These are phyloP conservation scores for Pseudogymnoascus sp. DNA, from an alignment of 2,329 filamentous ascomycete genomes.

Conservation along the genomic window DNA sequence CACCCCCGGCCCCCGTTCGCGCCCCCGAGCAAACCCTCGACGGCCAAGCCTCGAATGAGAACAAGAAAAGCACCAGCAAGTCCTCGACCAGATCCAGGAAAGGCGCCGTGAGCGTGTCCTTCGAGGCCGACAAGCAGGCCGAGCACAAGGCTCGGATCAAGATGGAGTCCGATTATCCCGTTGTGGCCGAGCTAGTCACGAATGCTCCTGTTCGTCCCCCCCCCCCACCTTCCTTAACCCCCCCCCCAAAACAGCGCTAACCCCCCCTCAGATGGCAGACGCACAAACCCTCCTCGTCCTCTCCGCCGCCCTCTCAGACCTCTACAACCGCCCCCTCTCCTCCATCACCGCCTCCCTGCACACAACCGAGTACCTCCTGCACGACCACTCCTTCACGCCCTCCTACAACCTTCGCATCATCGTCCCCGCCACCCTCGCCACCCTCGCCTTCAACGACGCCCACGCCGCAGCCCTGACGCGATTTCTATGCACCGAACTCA, in stretches of 20 bases:
- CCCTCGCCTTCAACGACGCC: background rate
- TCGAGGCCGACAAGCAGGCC: background rate
- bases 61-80: too few species aligned
- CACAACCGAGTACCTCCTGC: background rate
- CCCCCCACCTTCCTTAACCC: too few species aligned
- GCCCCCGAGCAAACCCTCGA: background rate
- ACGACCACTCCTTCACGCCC: background rate
- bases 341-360: background rate
- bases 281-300: background rate
- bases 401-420: background rate
- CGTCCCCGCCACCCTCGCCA: background rate
- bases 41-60: background rate
- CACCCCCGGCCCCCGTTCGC: too few species aligned
- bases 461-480: background rate
- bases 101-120: too few species aligned
- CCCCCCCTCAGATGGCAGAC: background rate
- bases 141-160: background rate
- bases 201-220: background rate
- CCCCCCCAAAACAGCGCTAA: background rate
- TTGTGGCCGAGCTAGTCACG: background rate
- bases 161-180: background rate
- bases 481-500: background rate
- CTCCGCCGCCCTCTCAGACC: background rate
- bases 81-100: background rate
- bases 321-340: background rate